These are phyloP conservation scores for Astrothelium macrocarpum DNA, from an alignment of 495 filamentous ascomycete genomes.

Conservation along the genomic window DNA sequence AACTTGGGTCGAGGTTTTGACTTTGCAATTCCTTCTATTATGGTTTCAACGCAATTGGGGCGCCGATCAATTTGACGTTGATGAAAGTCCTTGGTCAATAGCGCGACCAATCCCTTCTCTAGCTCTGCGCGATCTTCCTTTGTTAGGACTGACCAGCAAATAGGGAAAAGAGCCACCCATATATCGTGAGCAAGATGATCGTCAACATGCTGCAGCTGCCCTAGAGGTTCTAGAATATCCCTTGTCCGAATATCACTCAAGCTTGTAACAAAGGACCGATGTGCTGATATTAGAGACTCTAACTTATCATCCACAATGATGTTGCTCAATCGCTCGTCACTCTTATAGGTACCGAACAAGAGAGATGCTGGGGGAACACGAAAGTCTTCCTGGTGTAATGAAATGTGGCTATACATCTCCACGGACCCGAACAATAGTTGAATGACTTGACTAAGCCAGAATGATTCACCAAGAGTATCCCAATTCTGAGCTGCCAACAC, in stretches of 20 bases:
- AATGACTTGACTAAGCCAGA: constrained; percentile 90
- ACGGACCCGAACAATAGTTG: constrained; percentile 84
- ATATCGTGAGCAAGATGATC: constrained; percentile 66
- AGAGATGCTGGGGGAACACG: constrained; percentile 59
- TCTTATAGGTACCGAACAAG: constrained; percentile 57
- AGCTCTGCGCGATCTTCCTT: constrained; percentile 86
- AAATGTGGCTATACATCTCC: constrained; percentile 66
- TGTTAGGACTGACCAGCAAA: constrained; percentile 81
- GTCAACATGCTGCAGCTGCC: constrained; percentile 91
- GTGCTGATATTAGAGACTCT: constrained; percentile 66
- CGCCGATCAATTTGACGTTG: constrained; percentile 84
- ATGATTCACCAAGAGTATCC: constrained; percentile 88
- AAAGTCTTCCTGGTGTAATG: constrained; percentile 76
- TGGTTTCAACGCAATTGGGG: constrained; percentile 86
- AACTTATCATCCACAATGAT: constrained; percentile 71
- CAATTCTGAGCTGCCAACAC: constrained; percentile 91
- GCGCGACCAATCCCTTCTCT: constrained; percentile 72
- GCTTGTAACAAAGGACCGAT: constrained; percentile 71
- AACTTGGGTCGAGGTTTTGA: constrained; percentile 79
- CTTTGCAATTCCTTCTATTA: constrained; percentile 74
- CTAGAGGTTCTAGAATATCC: constrained; percentile 82
- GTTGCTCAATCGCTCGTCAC: constrained; percentile 61
- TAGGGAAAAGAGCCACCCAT: constrained; percentile 84
- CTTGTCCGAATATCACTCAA: constrained; percentile 73
- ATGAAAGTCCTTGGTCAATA: constrained; percentile 93